Evolutionary conservation across 805 yeast species (phyloP), one percentile per base, ranked within the genome.

Genomic region (Yarrowia sp.): DNA sequence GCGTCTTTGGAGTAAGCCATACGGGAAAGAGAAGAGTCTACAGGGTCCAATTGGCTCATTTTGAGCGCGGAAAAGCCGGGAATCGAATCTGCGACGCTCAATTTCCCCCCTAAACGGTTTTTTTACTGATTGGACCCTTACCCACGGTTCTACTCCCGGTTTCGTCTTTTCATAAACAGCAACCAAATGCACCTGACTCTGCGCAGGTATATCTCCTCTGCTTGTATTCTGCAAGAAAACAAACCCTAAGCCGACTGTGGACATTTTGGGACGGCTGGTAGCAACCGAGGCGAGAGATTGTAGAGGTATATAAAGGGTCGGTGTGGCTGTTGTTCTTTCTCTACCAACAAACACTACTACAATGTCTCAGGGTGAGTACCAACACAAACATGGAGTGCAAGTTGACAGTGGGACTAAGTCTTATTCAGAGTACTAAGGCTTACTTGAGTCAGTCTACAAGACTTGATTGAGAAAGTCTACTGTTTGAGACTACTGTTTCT

Each of bases 281-380:
- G 54, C 54, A 48, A 48, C 32, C 54, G 38, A 28, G 16, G 46
- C 5, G 21, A n/a, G 49, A 16, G 32, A 22, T 17, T 8, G 19
- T 2, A n/a, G 14, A 24, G n/a, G 54, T 48, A 48, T 48, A 48
- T 48, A 48, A 48, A 32, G 54, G 38, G 52, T 22, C 4, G 21
- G 11, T 0, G 4, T 11, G 8, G 14, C n/a, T n/a, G n/a, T n/a
- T n/a, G n/a, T n/a, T n/a, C n/a, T n/a, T 12, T 19, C 40, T 36
- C 21, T 21, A 28, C 21, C 40, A 51, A 46, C 43, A 38, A 19
- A 6, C 33, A 33, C 11, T 10, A 51, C 30, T 22, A 51, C 58
- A 51, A 51, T 51, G 58, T 51, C 58, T 51, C 58, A 51, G 41
- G 58, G 58, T 51, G 58, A 51, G 58, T 46, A 26, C 6, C 5